Evolutionary conservation across 306 rosid genomes (phyloP), one percentile per base, ranked within the genome.

Genomic region (Vicia sativa): DNA sequence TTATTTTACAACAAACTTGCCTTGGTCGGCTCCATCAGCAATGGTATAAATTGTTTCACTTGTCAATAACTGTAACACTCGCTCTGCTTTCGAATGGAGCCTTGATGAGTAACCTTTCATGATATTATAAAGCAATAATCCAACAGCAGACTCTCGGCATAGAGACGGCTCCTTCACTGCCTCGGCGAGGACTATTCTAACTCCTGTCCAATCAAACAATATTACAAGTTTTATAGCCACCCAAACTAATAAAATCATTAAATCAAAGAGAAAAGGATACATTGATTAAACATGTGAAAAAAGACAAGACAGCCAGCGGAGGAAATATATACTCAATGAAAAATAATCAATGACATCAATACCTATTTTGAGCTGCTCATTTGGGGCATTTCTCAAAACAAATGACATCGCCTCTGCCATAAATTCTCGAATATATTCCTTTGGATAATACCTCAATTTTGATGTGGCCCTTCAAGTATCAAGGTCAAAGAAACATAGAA

Each of bases 401-500:
- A 86, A 89, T 14, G 96, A 90, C 71, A 85, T 75, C 25, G 86
- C 84, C 81, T 92, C 93, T 14, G 93, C 96, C 96, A 86, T 92
- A 66, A 84, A 88, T 48, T 86, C 85, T 74, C 82, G 96, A 82
- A 90, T 76, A 57, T 90, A 86, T 37, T 86, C 87, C 73, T 92
- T 90, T 31, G 91, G 85, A 62, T 90, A 92, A 75, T 83, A 85
- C 73, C 98, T 86, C 76, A 92, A 69, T 78, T 87, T 75, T 48
- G 41, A 71, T 0, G 98, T 90, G 60, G 77, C 80, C 93, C 98
- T 92, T 52, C 63, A 79, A 75, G 66, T 28, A 52, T 63, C 18
- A 64, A 71, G 49, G 69, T 31, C 72, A 72, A 70, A 31, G 65
- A 62, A 48, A 45, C 48, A 78, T 55, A 43, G 62, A 75, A 38